Percentiles rank a stretch among this genome's conserved stretches.
phyloP scores from a whole-genome alignment of 139 green algal genomes.

The Monoraphidium neglectum region DNA sequence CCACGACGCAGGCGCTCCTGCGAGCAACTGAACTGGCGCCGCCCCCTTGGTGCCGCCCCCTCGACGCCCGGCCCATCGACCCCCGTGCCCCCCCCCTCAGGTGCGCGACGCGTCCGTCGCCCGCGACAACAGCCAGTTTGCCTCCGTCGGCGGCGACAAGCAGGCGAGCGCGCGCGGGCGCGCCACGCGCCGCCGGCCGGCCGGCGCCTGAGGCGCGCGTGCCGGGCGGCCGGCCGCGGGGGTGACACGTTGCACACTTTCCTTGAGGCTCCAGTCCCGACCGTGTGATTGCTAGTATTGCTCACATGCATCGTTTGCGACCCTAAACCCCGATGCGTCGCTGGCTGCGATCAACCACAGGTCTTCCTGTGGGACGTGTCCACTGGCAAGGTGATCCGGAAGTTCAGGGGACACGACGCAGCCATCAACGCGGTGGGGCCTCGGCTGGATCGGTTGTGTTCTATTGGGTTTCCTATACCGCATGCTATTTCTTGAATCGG shows the following conservation, averaged over 20 bases:
- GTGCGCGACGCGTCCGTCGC: slow-evolving; percentile 66
- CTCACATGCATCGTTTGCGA: not conserved
- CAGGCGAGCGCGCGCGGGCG: slow-evolving; percentile 3
- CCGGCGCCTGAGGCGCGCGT: not conserved
- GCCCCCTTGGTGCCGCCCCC: not conserved
- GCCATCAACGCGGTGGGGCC: slow-evolving; percentile 77
- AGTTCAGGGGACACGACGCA: slow-evolving; percentile 89
- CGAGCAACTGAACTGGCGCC: not conserved
- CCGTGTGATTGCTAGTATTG: not conserved
- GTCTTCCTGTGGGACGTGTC: slow-evolving; percentile 96
- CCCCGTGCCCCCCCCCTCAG: slow-evolving; percentile 53
- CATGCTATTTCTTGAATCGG: not conserved
- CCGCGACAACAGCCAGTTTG: slow-evolving; percentile 92
- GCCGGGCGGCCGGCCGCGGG: not conserved
- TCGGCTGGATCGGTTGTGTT: no score
- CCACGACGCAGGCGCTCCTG: no score
- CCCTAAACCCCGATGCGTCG: no score
- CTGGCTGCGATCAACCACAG: no score
- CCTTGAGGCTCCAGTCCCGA: not conserved
- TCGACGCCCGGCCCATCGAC: not conserved
- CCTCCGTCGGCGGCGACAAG: slow-evolving; percentile 87
- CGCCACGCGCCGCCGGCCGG: not conserved
- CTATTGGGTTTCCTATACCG: no score
- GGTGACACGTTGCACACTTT: not conserved
- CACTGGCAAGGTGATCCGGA: slow-evolving; percentile 78